phyloP scores from a whole-genome alignment of 306 rosid genomes.

The Sophora flavescens region DNA sequence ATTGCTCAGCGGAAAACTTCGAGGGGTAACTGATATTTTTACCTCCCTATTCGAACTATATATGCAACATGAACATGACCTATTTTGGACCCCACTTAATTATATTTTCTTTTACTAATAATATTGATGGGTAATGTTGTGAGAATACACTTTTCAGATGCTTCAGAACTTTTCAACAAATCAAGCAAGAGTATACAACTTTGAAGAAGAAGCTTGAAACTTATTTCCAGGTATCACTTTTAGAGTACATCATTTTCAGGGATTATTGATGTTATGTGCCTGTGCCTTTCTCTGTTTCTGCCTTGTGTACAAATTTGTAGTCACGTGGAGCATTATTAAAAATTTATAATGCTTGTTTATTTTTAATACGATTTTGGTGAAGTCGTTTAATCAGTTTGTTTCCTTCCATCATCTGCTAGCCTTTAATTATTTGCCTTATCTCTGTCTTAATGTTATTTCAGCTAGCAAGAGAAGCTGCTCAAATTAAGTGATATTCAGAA shows the following conservation, averaged over 20 bases:
- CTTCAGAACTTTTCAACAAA: conserved; percentile 66
- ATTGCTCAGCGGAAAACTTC: conserved; percentile 64
- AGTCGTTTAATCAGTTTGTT: not conserved
- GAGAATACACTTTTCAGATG: conserved; percentile 58
- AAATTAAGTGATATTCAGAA: not conserved
- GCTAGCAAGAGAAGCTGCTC: conserved; percentile 44
- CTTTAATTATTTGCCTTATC: not conserved
- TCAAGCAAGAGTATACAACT: conserved; percentile 67
- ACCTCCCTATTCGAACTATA: not conserved
- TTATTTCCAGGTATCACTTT: conserved; percentile 65
- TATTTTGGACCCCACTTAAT: not conserved
- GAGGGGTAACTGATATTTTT: conserved; percentile 63
- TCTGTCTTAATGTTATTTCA: conserved; percentile 35
- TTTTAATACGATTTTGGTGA: not conserved
- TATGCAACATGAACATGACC: not conserved
- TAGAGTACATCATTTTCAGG: not conserved
- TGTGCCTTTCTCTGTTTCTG: not conserved
- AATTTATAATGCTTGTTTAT: not conserved
- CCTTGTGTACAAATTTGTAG: not conserved
- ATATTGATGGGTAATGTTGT: conserved; percentile 1
- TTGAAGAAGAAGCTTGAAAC: conserved; percentile 70
- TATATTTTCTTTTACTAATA: not conserved
- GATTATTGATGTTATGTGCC: not conserved
- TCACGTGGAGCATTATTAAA: not conserved
- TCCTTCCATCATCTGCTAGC: not conserved